Percentiles rank a stretch among this genome's conserved stretches.
Conservation (phyloP, 2,329 filamentous ascomycete species). For the Apiospora saccharicola region DNA sequence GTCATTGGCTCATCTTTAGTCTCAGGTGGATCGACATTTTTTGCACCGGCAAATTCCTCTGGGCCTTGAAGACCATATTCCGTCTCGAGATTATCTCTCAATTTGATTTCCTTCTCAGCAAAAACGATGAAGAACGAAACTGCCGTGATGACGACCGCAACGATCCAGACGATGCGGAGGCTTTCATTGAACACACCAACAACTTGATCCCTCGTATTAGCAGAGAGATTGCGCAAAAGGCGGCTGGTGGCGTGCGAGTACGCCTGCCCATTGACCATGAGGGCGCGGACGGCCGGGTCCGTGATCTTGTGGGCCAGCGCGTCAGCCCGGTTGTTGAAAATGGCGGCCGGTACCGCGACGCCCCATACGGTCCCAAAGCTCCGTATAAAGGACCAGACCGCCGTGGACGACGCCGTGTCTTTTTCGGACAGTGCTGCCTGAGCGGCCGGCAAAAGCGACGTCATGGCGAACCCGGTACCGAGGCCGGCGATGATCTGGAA, state of each 20-base stretch:
- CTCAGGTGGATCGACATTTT: no score
- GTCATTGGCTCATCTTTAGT: no score
- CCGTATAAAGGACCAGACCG: slow-evolving; percentile 48
- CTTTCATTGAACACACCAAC: slow-evolving; percentile 43
- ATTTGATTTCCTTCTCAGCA: slow-evolving; percentile 45
- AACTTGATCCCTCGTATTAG: slow-evolving; percentile 37
- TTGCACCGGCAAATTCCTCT: no score
- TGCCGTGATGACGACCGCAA: slow-evolving; percentile 42
- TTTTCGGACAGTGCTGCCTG: slow-evolving; percentile 43
- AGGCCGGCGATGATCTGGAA: slow-evolving; percentile 46
- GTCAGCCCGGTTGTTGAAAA: slow-evolving; percentile 41
- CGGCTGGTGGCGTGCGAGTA: slow-evolving; percentile 34
- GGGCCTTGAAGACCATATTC: slow-evolving; percentile 48
- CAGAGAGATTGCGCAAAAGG: slow-evolving; percentile 31
- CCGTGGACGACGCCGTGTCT: slow-evolving; percentile 43
- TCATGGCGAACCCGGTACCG: slow-evolving; percentile 49
- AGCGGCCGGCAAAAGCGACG: slow-evolving; percentile 49
- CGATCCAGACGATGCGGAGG: slow-evolving; percentile 47
- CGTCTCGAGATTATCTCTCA: slow-evolving; percentile 48
- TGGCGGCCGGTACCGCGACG: slow-evolving; percentile 47
- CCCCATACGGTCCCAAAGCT: slow-evolving; percentile 51
- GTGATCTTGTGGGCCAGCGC: neutral
- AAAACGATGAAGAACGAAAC: slow-evolving; percentile 44
- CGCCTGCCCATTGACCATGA: slow-evolving; percentile 31
- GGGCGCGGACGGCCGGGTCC: slow-evolving; percentile 26